Base-by-base conservation (phyloP, 441 rosid genomes). In the Macaranga tanarius region DNA sequence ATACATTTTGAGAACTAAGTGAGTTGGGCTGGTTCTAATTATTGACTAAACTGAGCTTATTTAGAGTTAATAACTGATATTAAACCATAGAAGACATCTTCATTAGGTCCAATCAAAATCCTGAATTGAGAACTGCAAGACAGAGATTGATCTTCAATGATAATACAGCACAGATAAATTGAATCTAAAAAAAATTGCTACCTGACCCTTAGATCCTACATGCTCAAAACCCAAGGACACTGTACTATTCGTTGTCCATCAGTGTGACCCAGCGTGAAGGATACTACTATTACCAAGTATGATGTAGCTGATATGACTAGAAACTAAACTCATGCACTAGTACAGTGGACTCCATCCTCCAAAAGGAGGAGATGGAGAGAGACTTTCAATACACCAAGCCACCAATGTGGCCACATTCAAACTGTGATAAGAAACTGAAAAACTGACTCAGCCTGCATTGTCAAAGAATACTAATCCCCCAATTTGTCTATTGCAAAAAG, bases 321-420 rank as follows among this genome's bases (percentile, higher is more conserved):
- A 48, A 67, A 19, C 12, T 64, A 31, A 64, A 64, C 34, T 64
- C 54, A 64, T 67, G 15, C 19, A 42, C 23, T 62, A 26, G 42
- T 28, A 28, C 1, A 31, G 9, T 67, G 42, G 8, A 13, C 50
- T 15, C 20, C 57, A 47, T 47, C 68, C 47, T 0, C 8, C 58
- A 19, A 31, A 50, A 31, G 26, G 63, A 59, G n/a, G 15, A 40
- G 38, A 8, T 4, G 45, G 54, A 45, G 67, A 63, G 31, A 63
- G 51, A 51, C 26, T 65, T 15, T 15, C 19, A 26, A 66, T 7
- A 42, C 44, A 9, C 23, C 23, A 66, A 48, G 10, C 23, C 17
- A 28, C 40, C 63, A 38, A 31, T 4, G 28, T 20, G 17, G 60
- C 22, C 45, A 28, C 16, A 50, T 48, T 16, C 9, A 26, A 67